Evolutionary conservation across 352 stramenopile species (phyloP).

Genomic region (Phytophthora pseudosyringae): DNA sequence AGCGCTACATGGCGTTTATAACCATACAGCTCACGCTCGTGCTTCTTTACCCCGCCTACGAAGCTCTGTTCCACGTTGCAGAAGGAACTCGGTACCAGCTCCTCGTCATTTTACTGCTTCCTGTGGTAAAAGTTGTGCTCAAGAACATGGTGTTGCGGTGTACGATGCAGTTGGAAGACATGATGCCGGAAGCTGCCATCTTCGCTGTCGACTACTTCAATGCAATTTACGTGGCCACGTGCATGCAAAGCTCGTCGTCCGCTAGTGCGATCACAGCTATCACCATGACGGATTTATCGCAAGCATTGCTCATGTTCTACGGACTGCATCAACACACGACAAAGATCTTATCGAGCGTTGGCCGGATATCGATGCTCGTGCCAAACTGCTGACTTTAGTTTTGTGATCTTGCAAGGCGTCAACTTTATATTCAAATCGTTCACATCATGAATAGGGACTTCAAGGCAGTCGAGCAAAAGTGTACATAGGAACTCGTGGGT

Average conservation of each 20-base stretch:
- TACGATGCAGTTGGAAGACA: slow-evolving; percentile 21
- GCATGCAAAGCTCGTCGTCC: slow-evolving; percentile 32
- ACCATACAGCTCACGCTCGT: slow-evolving; percentile 6
- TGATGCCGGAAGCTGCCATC: slow-evolving; percentile 29
- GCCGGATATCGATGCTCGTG: no score
- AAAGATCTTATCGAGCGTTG: slow-evolving; percentile 2
- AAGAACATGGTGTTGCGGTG: slow-evolving; percentile 28
- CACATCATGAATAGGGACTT: no score
- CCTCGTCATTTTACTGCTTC: neutral
- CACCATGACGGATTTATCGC: slow-evolving; percentile 17
- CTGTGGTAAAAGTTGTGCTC: slow-evolving; percentile 12
- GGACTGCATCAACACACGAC: slow-evolving; percentile 8
- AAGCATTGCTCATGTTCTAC: slow-evolving; percentile 21
- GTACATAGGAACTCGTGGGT: no score
- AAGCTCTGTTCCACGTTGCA: slow-evolving; percentile 2
- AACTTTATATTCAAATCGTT: no score
- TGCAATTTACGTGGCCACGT: slow-evolving; percentile 27
- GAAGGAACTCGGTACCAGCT: slow-evolving; percentile 7
- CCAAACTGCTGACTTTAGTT: no score
- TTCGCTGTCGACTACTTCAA: slow-evolving; percentile 39
- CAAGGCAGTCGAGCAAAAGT: no score
- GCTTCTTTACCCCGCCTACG: slow-evolving; percentile 18
- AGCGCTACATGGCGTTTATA: slow-evolving; percentile 7
- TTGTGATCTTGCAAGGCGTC: no score
- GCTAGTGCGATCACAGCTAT: slow-evolving; percentile 13